These are phyloP conservation scores for Raphidocelis subcapitata DNA, from an alignment of 139 green algal species.

Conservation along the genomic window DNA sequence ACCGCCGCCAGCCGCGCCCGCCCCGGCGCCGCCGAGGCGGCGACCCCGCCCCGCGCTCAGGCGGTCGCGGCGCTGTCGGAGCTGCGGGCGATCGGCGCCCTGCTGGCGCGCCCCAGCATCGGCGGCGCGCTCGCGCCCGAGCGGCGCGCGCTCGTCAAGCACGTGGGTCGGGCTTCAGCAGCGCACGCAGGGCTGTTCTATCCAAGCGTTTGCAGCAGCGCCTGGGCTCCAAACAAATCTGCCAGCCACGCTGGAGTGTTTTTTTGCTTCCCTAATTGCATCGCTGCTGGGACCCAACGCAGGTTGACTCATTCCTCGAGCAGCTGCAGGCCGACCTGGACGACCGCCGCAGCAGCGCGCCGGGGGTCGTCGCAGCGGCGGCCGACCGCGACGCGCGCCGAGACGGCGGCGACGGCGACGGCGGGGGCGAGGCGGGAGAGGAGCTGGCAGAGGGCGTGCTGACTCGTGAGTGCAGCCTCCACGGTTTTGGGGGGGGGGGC, in stretches of 20 bases:
- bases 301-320: slow-evolving; percentile 22
- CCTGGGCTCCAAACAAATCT: not conserved
- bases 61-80: slow-evolving; percentile 42
- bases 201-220: too few relatives aligned
- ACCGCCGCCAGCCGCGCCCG: not conserved
- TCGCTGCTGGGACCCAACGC: not conserved
- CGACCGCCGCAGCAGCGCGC: slow-evolving; percentile 17
- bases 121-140: slow-evolving; percentile 43
- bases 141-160: slow-evolving; percentile 47
- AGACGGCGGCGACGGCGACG: too few relatives aligned
- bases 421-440: too few relatives aligned
- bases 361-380: not conserved
- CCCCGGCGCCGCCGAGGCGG: too few relatives aligned
- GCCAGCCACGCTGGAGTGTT: not conserved
- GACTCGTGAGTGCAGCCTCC: too few relatives aligned
- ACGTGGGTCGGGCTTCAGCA: slow-evolving; percentile 37
- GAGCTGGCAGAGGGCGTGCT: too few relatives aligned
- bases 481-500: too few relatives aligned
- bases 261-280: not conserved
- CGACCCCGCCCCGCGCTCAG: too few relatives aligned
- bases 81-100: slow-evolving; percentile 52
- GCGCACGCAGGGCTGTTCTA: too few relatives aligned
- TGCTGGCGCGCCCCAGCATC: slow-evolving; percentile 54
- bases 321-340: slow-evolving; percentile 43
- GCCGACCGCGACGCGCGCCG: not conserved